Base-by-base conservation (phyloP, 306 rosid species). In the Malus domestica region DNA sequence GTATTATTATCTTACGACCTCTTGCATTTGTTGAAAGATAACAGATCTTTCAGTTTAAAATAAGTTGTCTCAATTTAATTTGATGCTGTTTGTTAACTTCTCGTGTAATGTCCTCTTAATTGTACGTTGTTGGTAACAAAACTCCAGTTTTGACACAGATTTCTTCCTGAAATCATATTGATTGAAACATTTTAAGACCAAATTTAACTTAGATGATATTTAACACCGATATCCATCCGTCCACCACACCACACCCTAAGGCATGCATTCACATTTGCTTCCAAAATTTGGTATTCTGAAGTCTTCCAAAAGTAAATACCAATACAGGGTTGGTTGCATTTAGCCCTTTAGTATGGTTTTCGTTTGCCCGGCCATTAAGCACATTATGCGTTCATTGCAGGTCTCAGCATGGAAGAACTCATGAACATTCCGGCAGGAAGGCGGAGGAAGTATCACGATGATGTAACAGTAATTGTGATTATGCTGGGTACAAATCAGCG, bases 371-470 rank as follows among this genome's bases (percentile, higher is more conserved):
- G 72, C 71, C 7, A 27, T 68, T 71, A 12, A 80, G 45, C 45
- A 57, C 64, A 65, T 33, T 58, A 15, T 71, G 38, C 6, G 59
- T n/a, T 27, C n/a, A 33, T 72, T 63, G 62, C 89, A 95, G 99
- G 99, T 78, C 88, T 95, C 69, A 92, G 90, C 83, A 86, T 79
- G 90, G 97, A 95, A 89, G 98, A 95, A 79, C 77, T 95, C 72
- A 90, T 92, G 93, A 90, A 86, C 66, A 59, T 92, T 82, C 99
- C 97, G 20, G 96, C 90, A 0, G 99, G 99, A 35, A 88, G 96
- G 84, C 82, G 99, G 83, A 89, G 99, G 78, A 95, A 92, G 81
- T 95, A 95, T 86, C 99, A 95, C 68, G 99, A 95, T 57, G 99
- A 95, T 67, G 97, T 95, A 18, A 95, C 99, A 15, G 93, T 95